A percentile compares a stretch with the other conserved stretches of the same genome.
phyloP scores from a whole-genome alignment of 148 eudicot species.

The Nyssa sinensis region DNA sequence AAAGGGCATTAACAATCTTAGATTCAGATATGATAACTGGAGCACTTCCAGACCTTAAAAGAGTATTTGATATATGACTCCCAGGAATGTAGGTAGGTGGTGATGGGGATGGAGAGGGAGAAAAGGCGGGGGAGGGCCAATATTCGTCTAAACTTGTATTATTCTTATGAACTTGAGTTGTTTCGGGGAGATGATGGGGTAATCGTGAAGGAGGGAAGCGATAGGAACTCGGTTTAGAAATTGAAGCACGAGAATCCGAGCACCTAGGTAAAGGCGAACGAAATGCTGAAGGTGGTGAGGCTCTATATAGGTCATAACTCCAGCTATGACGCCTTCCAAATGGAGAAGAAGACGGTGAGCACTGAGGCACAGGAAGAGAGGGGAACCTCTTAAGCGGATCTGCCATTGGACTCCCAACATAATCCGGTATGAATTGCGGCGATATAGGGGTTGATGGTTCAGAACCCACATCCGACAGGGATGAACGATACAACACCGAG shows the following conservation, averaged over 20 bases:
- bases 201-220: constrained; percentile 61
- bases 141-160: constrained; percentile 59
- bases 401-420: constrained; percentile 89
- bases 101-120: constrained; percentile 73
- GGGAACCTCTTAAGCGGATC: constrained; percentile 76
- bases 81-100: constrained; percentile 53
- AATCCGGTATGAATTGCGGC: constrained; percentile 78
- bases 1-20: constrained; percentile 32
- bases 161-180: constrained; percentile 37
- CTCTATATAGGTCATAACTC: constrained; percentile 61
- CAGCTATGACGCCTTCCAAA: constrained; percentile 84
- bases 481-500: constrained; percentile 57
- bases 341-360: constrained; percentile 58
- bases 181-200: constrained; percentile 49
- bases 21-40: constrained; percentile 65
- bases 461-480: constrained; percentile 46
- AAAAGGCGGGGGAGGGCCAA: constrained; percentile 62
- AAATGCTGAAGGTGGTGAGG: constrained; percentile 48
- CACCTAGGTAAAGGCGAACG: constrained; percentile 67
- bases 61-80: constrained; percentile 37
- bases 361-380: constrained; percentile 45
- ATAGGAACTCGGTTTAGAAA: constrained; percentile 36
- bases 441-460: constrained; percentile 75
- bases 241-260: constrained; percentile 61
- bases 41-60: constrained; percentile 75